phyloP scores from a whole-genome alignment of 2,329 filamentous ascomycete genomes.

The Nemania sp. region DNA sequence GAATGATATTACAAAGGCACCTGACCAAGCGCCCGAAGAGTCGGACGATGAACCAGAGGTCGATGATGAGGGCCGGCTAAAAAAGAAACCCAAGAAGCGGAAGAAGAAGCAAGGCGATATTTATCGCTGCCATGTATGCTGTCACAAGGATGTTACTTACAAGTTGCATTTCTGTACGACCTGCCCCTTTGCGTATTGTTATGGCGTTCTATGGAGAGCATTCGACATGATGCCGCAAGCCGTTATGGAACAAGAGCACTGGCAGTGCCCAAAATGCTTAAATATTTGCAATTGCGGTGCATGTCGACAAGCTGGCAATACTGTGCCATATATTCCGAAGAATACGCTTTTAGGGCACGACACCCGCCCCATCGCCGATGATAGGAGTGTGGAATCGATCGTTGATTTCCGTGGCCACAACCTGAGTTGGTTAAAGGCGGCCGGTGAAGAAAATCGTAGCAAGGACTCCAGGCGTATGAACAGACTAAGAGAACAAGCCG shows the following conservation, averaged over 20 bases:
- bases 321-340: slow-evolving; percentile 81
- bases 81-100: slow-evolving; percentile 66
- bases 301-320: slow-evolving; percentile 70
- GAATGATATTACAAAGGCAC: slow-evolving; percentile 74
- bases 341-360: slow-evolving; percentile 89
- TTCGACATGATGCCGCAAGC: slow-evolving; percentile 88
- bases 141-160: slow-evolving; percentile 78
- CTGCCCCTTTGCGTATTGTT: slow-evolving; percentile 83
- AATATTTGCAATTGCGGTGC: slow-evolving; percentile 85
- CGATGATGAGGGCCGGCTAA: slow-evolving; percentile 66
- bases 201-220: slow-evolving; percentile 87
- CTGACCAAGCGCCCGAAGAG: slow-evolving; percentile 38
- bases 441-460: slow-evolving; percentile 61
- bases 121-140: slow-evolving; percentile 80
- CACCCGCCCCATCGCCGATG: slow-evolving; percentile 86
- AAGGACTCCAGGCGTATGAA: slow-evolving; percentile 63
- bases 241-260: slow-evolving; percentile 78
- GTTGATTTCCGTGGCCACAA: slow-evolving; percentile 93
- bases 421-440: slow-evolving; percentile 74
- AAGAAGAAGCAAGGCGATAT: slow-evolving; percentile 60
- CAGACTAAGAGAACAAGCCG: slow-evolving; percentile 58
- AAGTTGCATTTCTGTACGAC: slow-evolving; percentile 81
- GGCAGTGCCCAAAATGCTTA: slow-evolving; percentile 87
- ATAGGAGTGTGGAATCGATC: slow-evolving; percentile 84
- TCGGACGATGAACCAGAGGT: slow-evolving; percentile 57